Evolutionary conservation across 2,329 filamentous ascomycete genomes (phyloP).

Genomic region (Metarhizium anisopliae): DNA sequence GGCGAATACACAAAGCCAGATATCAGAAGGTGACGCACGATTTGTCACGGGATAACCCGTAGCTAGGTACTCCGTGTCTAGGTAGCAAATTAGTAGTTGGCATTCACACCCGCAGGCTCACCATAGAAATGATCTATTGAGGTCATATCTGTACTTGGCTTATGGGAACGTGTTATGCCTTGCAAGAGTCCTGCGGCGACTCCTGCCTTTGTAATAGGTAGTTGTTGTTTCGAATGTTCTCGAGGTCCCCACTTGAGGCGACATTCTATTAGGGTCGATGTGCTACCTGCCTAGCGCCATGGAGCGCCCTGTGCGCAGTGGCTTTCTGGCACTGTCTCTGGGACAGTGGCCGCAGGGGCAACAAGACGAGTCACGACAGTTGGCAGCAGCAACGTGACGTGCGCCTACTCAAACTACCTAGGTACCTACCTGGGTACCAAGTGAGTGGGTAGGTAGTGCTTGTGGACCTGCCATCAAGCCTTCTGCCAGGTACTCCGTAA

Average conservation of each 20-base stretch:
- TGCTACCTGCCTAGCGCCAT: neutral
- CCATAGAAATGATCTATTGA: no score
- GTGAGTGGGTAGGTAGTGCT: no score
- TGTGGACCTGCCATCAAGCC: neutral
- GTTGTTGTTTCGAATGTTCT: constrained; percentile 16
- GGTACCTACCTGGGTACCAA: no score
- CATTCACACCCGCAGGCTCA: no score
- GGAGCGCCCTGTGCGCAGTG: neutral
- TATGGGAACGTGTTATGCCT: no score
- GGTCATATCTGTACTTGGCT: no score
- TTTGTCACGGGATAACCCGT: neutral
- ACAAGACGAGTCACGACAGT: neutral
- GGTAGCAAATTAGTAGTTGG: no score
- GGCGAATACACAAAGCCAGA: neutral
- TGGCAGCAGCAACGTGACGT: neutral
- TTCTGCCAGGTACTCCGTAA: no score
- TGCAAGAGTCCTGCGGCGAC: no score
- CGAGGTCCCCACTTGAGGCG: constrained; percentile 10
- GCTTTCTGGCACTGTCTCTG: constrained; percentile 1
- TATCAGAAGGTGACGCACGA: neutral
- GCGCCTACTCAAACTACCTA: no score
- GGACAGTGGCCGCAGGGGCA: neutral
- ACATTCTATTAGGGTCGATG: neutral
- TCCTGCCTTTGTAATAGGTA: neutral
- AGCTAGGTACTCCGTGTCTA: no score